Evolutionary conservation across 192 early-diverging fungal genomes (phyloP).

Genomic region (Umbelopsis sp.): DNA sequence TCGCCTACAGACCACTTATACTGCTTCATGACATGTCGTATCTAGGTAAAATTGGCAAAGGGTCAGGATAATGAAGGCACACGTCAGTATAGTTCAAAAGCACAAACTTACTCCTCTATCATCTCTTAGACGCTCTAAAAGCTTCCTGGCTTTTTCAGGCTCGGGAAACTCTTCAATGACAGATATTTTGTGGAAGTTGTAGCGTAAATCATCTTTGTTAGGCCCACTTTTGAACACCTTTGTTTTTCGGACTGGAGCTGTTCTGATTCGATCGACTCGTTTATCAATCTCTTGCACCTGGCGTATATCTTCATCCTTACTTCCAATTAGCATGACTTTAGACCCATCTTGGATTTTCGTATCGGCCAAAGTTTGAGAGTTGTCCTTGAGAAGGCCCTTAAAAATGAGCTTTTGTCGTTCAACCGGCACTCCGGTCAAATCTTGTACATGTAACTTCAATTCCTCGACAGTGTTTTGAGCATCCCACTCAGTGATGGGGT

Average conservation of each 20-base stretch:
- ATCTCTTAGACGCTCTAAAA: slow-evolving; percentile 68
- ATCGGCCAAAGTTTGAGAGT: slow-evolving; percentile 18
- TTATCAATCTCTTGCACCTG: slow-evolving; percentile 33
- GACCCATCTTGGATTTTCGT: slow-evolving; percentile 28
- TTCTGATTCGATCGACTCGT: slow-evolving; percentile 8
- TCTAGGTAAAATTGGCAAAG: slow-evolving; percentile 16
- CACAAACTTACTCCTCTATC: slow-evolving; percentile 53
- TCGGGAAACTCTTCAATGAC: slow-evolving; percentile 59
- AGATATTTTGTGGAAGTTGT: slow-evolving; percentile 61
- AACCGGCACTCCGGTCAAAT: slow-evolving; percentile 36
- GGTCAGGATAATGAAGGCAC: neutral
- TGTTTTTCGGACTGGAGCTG: neutral
- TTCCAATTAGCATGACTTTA: slow-evolving; percentile 62
- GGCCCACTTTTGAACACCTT: neutral
- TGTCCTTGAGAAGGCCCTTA: slow-evolving; percentile 42
- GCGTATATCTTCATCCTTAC: slow-evolving; percentile 38
- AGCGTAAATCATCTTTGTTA: slow-evolving; percentile 30
- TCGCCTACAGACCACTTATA: slow-evolving; percentile 68
- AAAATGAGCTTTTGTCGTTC: slow-evolving; percentile 56
- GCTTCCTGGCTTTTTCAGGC: slow-evolving; percentile 49
- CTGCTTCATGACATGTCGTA: slow-evolving; percentile 54
- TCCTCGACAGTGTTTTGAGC: slow-evolving; percentile 32
- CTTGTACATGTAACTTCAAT: slow-evolving; percentile 43
- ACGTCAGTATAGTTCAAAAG: slow-evolving; percentile 33
- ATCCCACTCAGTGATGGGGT: slow-evolving; percentile 31